A percentile compares a stretch with the other conserved stretches of the same genome.
Evolutionary conservation across 257 asterid species (phyloP).

Genomic region (Hygrophila difformis): DNA sequence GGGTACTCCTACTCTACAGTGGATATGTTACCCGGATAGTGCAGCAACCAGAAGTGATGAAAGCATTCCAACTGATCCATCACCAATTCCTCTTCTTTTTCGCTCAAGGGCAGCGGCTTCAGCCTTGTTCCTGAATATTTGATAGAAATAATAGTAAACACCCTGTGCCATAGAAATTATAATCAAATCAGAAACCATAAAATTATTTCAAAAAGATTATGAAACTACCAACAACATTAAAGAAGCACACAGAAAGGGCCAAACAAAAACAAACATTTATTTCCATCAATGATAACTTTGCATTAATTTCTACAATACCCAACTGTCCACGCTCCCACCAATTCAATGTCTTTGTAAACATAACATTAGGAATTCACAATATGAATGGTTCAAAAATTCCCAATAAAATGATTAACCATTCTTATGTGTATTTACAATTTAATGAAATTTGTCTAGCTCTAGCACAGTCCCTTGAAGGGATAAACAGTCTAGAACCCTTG

Average conservation of each 20-base stretch:
- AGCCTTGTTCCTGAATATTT: constrained; percentile 87
- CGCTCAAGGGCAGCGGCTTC: constrained; percentile 61
- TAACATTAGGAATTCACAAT: no score
- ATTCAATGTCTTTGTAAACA: no score
- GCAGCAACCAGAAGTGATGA: constrained; percentile 92
- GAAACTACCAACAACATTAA: constrained; percentile 16
- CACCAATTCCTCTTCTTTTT: constrained; percentile 65
- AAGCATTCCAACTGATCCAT: constrained; percentile 95
- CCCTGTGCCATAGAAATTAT: constrained; percentile 74
- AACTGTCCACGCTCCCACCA: no score
- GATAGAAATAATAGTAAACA: constrained; percentile 98
- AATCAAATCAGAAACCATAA: constrained; percentile 35
- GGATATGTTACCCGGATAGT: constrained; percentile 64
- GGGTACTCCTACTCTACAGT: no score
- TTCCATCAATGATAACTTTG: constrained; percentile 4
- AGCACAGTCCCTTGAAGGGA: no score
- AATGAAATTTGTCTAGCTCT: no score
- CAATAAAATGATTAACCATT: no score
- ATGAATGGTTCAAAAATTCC: no score
- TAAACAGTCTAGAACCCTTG: no score
- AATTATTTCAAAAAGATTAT: constrained; percentile 13
- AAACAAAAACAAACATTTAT: constrained; percentile 3
- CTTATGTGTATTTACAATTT: no score
- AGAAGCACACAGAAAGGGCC: background rate
- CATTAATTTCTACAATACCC: no score